A percentile compares a stretch with the other conserved stretches of the same genome.
Evolutionary conservation across 2,329 filamentous ascomycete genomes (phyloP).

Genomic region (Fusarium sp.): DNA sequence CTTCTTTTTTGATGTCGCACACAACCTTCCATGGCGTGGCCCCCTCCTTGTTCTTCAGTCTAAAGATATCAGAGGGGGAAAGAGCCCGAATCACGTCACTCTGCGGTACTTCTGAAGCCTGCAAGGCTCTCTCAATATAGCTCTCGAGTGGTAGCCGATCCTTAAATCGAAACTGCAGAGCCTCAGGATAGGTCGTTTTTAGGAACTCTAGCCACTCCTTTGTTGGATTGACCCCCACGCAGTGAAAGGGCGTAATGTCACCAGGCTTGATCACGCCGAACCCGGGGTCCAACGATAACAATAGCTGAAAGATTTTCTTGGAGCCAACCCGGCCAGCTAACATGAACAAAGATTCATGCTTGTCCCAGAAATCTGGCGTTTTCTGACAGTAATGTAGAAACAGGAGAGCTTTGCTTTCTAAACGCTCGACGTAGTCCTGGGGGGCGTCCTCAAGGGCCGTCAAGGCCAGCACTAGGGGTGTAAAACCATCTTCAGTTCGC

Average conservation of each 20-base stretch:
- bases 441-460: background rate
- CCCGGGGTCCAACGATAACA: background rate
- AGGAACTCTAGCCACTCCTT: background rate
- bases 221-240: background rate
- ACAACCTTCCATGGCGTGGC: background rate
- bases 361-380: background rate
- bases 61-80: background rate
- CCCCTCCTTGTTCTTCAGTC: background rate
- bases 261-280: background rate
- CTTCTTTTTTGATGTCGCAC: background rate
- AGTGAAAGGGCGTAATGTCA: background rate
- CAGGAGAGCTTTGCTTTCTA: background rate
- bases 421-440: background rate
- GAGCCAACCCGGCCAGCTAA: background rate
- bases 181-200: background rate
- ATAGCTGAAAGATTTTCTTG: background rate
- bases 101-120: background rate
- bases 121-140: background rate
- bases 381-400: background rate
- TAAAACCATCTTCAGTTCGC: background rate
- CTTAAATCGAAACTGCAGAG: background rate
- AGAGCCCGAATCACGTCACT: background rate
- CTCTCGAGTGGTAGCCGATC: background rate
- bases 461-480: background rate
- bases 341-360: background rate